Base-by-base conservation (phyloP, 352 stramenopile species). In the Phytophthora syringae region DNA sequence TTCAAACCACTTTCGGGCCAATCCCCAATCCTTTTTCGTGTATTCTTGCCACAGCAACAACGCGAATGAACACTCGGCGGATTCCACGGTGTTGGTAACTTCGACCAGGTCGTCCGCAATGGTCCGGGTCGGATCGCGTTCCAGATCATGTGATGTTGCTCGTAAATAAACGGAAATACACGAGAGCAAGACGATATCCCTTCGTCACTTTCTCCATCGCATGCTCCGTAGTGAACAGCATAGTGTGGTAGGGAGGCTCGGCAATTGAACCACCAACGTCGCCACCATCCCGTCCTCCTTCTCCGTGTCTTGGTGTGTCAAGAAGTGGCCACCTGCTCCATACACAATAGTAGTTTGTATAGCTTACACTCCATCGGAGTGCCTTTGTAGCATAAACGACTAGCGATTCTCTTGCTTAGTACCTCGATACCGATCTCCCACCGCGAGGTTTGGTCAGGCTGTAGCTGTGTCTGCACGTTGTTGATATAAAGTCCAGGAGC, bases 1-100 rank as follows among this genome's bases (percentile, higher is more conserved):
- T n/a, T n/a, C n/a, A n/a, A n/a, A n/a, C n/a, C n/a, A n/a, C n/a
- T n/a, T n/a, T n/a, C n/a, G n/a, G n/a, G n/a, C n/a, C n/a, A n/a
- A n/a, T 25, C 32, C n/a, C 13, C 11, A 25, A 45, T 45, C 24
- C 18, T 27, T 27, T 10, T 45, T 11, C 24, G 39, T 45, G 39
- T 27, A 45, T 18, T 45, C 39, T 16, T 45, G 39, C 0, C 5
- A 39, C 18, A 77, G 22, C 16, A 77, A 21, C 25, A 77, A 20
- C 9, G 54, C 55, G 34, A 59, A 65, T 1, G 24, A 43, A 9
- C 84, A 47, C 20, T 79, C 82, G 50, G 77, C 71, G 25, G 68
- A 71, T 52, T 72, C 51, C 56, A 72, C 64, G 24, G 68, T 67
- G 10, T 55, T 47, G 0, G 67, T 60, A 37, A 68, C 76, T 5